phyloP scores from a whole-genome alignment of 163 green algal genomes.

The Smithsoniella earleae region DNA sequence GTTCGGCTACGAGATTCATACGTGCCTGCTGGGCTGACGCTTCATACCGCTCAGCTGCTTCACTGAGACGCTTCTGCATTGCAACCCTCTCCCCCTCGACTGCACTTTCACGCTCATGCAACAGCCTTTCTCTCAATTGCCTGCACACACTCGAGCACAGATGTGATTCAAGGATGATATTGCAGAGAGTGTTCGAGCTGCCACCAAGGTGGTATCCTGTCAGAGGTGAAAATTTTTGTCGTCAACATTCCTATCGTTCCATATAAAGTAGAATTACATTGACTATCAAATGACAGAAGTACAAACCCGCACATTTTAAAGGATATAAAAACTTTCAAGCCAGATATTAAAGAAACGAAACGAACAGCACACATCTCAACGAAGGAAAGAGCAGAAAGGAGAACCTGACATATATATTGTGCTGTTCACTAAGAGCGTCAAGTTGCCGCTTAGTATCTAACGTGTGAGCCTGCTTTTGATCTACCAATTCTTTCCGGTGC shows the following conservation, averaged over 20 bases:
- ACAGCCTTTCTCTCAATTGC: conserved; percentile 32
- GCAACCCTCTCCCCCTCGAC: conserved; percentile 38
- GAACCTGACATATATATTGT: conserved; percentile 24
- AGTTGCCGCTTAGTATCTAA: conserved; percentile 30
- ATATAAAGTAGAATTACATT: not conserved
- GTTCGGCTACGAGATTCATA: conserved; percentile 25
- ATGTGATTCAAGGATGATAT: no score
- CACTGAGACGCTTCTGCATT: conserved; percentile 35
- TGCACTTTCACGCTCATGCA: conserved; percentile 36
- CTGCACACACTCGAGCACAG: no score
- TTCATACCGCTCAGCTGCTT: conserved; percentile 32
- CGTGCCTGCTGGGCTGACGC: conserved; percentile 14
- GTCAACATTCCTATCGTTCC: no score
- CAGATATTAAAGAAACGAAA: no score
- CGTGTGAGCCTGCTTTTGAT: conserved; percentile 13
- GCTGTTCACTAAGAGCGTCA: conserved; percentile 4
- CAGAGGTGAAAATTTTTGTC: no score
- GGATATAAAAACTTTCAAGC: no score
- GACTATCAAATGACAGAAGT: not conserved
- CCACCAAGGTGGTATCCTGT: no score
- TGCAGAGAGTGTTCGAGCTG: no score
- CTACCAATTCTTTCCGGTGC: conserved; percentile 41
- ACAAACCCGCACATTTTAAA: no score
- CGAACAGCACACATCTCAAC: no score
- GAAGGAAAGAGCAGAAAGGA: no score